phyloP scores from a whole-genome alignment of 495 filamentous ascomycete genomes.

The Tuber microsphaerosporum region DNA sequence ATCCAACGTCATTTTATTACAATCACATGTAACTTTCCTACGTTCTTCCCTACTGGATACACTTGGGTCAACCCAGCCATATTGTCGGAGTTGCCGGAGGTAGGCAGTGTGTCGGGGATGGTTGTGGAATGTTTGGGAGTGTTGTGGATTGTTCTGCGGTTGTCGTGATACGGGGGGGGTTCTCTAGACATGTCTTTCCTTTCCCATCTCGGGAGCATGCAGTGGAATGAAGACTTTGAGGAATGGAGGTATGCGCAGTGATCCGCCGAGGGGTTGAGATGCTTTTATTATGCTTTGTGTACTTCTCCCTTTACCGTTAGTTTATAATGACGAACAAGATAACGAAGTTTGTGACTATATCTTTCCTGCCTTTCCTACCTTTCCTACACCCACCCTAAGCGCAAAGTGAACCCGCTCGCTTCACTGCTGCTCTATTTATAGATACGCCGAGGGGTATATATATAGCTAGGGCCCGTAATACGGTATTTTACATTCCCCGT shows the following conservation, averaged over 20 bases:
- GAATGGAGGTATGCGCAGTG: neutral
- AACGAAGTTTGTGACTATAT: neutral
- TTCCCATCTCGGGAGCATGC: neutral
- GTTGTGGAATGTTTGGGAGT: neutral
- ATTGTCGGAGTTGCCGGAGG: neutral
- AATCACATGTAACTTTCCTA: neutral
- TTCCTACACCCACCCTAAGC: neutral
- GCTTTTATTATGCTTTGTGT: neutral
- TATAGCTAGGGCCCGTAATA: neutral
- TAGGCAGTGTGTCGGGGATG: neutral
- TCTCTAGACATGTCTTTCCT: neutral
- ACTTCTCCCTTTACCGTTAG: neutral
- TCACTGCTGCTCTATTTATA: neutral
- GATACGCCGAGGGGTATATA: neutral
- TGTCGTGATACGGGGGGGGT: neutral
- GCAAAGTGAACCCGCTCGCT: neutral
- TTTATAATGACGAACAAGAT: neutral
- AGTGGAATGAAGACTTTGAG: neutral
- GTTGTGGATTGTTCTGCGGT: neutral
- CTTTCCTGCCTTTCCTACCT: neutral
- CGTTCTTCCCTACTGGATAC: neutral
- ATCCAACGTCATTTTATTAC: neutral
- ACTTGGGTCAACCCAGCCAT: neutral
- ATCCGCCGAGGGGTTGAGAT: neutral
- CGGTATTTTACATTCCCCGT: neutral